A percentile compares a stretch with the other conserved stretches of the same genome.
Conservation (phyloP, 257 asterid genomes). For the Rhazya stricta region DNA sequence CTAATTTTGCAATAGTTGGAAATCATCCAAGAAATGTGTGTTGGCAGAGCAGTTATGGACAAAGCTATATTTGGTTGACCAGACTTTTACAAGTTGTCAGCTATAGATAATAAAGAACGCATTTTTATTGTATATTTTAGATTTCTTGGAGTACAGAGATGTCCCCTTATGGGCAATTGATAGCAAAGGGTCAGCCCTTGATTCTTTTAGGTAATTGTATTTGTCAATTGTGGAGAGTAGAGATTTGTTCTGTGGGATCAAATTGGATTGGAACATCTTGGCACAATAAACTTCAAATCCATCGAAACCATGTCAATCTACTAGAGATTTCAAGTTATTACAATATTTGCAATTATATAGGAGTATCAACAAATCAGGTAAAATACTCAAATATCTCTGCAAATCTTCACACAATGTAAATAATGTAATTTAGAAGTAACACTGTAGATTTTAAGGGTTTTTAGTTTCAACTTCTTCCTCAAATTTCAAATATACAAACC, state of each 20-base stretch:
- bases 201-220: too few species aligned
- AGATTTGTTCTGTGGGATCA: not conserved
- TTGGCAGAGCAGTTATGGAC: too few species aligned
- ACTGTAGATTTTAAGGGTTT: not conserved
- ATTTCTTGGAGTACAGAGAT: too few species aligned
- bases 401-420: not conserved
- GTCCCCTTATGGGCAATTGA: not conserved
- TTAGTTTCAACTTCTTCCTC: not conserved
- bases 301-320: too few species aligned
- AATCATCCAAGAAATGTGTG: not conserved
- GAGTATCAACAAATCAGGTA: not conserved
- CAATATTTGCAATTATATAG: too few species aligned
- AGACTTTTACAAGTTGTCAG: too few species aligned
- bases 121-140: too few species aligned
- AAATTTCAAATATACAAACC: not conserved
- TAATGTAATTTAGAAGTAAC: not conserved
- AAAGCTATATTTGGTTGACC: too few species aligned
- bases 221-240: not conserved
- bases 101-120: too few species aligned
- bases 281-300: too few species aligned
- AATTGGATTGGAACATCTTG: not conserved
- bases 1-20: not conserved
- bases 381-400: not conserved
- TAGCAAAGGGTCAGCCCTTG: not conserved
- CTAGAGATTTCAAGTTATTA: not conserved